Base-by-base conservation (phyloP, 1,139 yeast species). In the Saccharomycopsis hybrid region DNA sequence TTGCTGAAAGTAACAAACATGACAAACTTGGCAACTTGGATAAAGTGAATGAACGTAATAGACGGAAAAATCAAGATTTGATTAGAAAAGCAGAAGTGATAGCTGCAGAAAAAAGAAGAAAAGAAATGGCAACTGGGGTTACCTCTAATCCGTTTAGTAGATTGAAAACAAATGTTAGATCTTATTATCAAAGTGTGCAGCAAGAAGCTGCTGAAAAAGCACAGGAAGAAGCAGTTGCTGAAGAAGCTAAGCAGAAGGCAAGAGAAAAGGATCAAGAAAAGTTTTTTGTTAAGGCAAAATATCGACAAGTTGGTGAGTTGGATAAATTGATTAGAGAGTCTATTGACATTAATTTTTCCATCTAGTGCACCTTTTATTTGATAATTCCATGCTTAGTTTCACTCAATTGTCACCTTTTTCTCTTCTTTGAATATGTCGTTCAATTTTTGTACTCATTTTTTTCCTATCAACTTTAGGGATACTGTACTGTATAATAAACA, bases 121-220 rank as follows among this genome's bases (percentile, higher is more conserved):
- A 74, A 53, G 69, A 73, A 1, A 54, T 60, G 35, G 70, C 69
- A 45, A 73, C 76, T 49, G 81, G 74, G 46, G 69, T 71, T 24
- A 74, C 71, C 48, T 79, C 84, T 5, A 95, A 92, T 69, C 97
- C 98, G 33, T 92, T 92, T 66, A 81, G 88, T 56, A 78, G 97
- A 64, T 76, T 92, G 61, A 84, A 88, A 64, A 90, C 97, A 0
- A 82, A 80, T 54, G 86, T 97, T 0, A 78, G 86, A 61, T 82
- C 88, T 55, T 90, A 88, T 65, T 89, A 90, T 56, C 74, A 76
- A 55, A 73, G 70, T 50, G 62, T 69, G 8, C 73, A 70, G 51
- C 64, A 66, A 41, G 74, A 70, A 47, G 77, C 73, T 58, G 74
- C 72, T 50, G 72, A 67, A 56, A 70, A 67, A 58, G 74, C 73